A percentile compares a stretch with the other conserved stretches of the same genome.
phyloP scores from a whole-genome alignment of 306 rosid genomes.

The Quercus ilex region DNA sequence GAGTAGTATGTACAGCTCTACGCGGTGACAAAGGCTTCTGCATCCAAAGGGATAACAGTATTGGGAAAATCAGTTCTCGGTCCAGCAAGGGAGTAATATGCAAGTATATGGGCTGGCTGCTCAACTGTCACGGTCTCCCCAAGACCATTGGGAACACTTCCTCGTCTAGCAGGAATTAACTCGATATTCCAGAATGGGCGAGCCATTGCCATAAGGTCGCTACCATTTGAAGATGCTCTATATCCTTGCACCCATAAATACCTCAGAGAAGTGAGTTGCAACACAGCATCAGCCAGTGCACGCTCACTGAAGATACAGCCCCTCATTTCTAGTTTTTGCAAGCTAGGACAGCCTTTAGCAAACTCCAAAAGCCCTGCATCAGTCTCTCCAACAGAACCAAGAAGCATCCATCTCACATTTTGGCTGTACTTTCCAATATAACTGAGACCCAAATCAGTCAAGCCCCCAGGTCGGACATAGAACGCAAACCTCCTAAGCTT shows the following conservation, averaged over 20 bases:
- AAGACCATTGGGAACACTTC: background rate
- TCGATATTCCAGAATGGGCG: constrained; percentile 93
- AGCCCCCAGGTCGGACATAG: constrained; percentile 79
- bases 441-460: constrained; percentile 73
- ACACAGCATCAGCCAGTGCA: constrained; percentile 73
- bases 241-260: constrained; percentile 97
- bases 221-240: constrained; percentile 54
- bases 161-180: constrained; percentile 66
- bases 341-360: constrained; percentile 87
- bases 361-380: constrained; percentile 79
- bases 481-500: constrained; percentile 87
- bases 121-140: constrained; percentile 33
- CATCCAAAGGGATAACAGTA: constrained; percentile 62
- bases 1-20: constrained; percentile 53
- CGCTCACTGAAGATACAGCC: constrained; percentile 89
- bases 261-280: constrained; percentile 60
- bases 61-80: constrained; percentile 80
- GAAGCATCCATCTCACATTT: constrained; percentile 96
- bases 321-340: constrained; percentile 89
- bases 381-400: constrained; percentile 82
- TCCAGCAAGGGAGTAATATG: constrained; percentile 97
- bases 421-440: constrained; percentile 81
- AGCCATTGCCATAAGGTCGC: constrained; percentile 75
- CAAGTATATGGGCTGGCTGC: constrained; percentile 91
- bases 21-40: constrained; percentile 24